phyloP scores from a whole-genome alignment of 2,329 filamentous ascomycete genomes.

The Penicillium brasilianum region DNA sequence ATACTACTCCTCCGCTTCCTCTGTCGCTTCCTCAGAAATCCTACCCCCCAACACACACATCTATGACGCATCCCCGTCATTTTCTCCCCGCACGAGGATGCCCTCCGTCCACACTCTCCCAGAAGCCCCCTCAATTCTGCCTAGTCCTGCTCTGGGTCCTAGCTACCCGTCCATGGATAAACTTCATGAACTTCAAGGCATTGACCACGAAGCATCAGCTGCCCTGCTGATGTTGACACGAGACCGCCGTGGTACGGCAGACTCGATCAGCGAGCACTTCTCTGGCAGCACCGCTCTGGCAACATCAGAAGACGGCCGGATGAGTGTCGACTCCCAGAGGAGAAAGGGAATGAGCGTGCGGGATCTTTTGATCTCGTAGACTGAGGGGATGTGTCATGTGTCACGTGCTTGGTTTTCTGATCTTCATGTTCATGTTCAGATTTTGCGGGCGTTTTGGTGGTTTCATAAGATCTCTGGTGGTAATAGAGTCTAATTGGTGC shows the following conservation, averaged over 20 bases:
- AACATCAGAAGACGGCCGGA: slow-evolving; percentile 10
- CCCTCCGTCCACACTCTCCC: slow-evolving; percentile 27
- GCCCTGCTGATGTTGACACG: slow-evolving; percentile 86
- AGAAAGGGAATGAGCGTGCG: slow-evolving; percentile 60
- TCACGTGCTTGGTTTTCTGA: slow-evolving; percentile 7
- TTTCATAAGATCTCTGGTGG: background rate
- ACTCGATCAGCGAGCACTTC: slow-evolving; percentile 37
- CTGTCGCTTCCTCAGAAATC: slow-evolving; percentile 44
- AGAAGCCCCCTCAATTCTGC: slow-evolving; percentile 41
- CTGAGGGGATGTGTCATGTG: background rate
- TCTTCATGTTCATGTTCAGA: background rate
- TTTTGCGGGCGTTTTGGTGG: background rate
- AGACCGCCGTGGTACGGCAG: slow-evolving; percentile 65
- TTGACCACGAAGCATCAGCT: slow-evolving; percentile 82
- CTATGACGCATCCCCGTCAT: slow-evolving; percentile 38
- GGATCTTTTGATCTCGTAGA: slow-evolving; percentile 58
- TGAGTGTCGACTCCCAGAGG: slow-evolving; percentile 32
- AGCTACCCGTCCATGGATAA: slow-evolving; percentile 30
- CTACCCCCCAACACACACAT: slow-evolving; percentile 29
- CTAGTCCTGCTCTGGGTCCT: slow-evolving; percentile 44
- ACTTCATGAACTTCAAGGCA: slow-evolving; percentile 30
- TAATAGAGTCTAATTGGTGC: background rate
- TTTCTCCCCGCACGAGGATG: slow-evolving; percentile 39
- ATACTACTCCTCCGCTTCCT: slow-evolving; percentile 30
- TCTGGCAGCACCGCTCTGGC: slow-evolving; percentile 7